Base-by-base conservation (phyloP, 2,329 filamentous ascomycete species). In the Reticulascus tulasneorum region DNA sequence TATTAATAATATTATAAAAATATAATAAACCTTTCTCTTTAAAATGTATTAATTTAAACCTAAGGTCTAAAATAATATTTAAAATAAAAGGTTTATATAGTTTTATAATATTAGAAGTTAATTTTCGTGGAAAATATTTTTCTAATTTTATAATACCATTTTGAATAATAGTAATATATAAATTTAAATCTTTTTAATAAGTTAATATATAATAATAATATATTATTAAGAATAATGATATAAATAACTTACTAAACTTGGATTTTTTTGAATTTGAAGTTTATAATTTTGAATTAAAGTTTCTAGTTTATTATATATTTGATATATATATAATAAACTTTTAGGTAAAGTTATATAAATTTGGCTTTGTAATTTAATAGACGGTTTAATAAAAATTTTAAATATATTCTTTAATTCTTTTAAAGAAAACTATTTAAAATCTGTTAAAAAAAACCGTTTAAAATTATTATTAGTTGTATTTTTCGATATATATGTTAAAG, bases 141-240 rank as follows among this genome's bases (percentile, higher is more conserved):
- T 28, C 19, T 36, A 33, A 33, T 12, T 33, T 33, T 19, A 33
- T 13, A 25, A 20, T 25, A 7, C 6, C 12, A 20, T 21, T 25
- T 20, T 10, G 4, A 25, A 33, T 3, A 12, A 23, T 17, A 32
- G 23, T 24, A 24, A 32, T 32, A n/a, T n/a, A n/a, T 32, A 32
- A 24, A 32, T 23, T 17, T 23, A 24, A 10, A 6, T 32, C n/a
- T 38, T 5, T 3, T 38, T 13, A 27, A 30, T 17, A 20, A 29
- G 13, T 19, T 23, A 23, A 24, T 29, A 38, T 4, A n/a, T 25
- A n/a, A n/a, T n/a, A n/a, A n/a, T 34, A 18, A 18, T 33, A 30
- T 24, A 12, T 24, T 32, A 27, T 22, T 18, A 23, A 7, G 17
- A 32, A 18, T 7, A 11, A 23, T 32, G 23, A 10, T 32, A 11